Conservation (phyloP, 495 filamentous ascomycete species). For the Lepidopterella palustris region DNA sequence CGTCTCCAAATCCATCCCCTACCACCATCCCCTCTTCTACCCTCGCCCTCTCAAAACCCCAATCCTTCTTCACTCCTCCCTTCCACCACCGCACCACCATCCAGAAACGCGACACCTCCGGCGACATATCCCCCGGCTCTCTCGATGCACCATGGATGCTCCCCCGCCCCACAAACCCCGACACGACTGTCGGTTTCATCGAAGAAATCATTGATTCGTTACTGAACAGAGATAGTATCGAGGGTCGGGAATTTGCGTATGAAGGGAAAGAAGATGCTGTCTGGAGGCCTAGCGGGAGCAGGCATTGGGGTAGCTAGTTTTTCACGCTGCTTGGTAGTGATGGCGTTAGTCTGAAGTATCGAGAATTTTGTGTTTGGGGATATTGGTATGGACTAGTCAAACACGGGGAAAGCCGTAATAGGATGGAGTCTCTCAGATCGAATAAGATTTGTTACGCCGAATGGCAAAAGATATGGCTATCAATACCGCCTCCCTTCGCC, state of each 20-base stretch:
- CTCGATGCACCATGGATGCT: conserved; percentile 22
- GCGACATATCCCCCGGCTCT: conserved; percentile 21
- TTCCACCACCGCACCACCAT: background rate
- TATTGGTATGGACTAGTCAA: too few species aligned
- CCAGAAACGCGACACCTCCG: conserved; percentile 6
- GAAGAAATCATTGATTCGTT: conserved; percentile 3
- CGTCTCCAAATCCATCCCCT: background rate
- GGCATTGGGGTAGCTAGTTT: conserved; percentile 10
- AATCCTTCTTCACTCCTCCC: conserved; percentile 6
- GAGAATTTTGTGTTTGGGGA: too few species aligned
- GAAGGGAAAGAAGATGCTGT: conserved; percentile 23
- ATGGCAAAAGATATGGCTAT: too few species aligned
- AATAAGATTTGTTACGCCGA: too few species aligned
- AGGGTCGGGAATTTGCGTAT: conserved; percentile 13
- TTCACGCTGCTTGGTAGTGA: background rate
- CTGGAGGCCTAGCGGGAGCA: conserved; percentile 16
- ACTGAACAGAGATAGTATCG: conserved; percentile 1
- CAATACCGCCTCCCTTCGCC: too few species aligned
- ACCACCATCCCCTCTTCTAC: background rate
- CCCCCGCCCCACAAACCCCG: conserved; percentile 7
- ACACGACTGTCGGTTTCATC: conserved; percentile 2
- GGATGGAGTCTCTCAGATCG: too few species aligned
- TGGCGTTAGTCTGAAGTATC: too few species aligned
- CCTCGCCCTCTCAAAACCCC: background rate
- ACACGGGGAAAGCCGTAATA: too few species aligned